Evolutionary conservation across 1,139 yeast genomes (phyloP), one percentile per base, ranked within the genome.

Genomic region (Entelexis paramagnoliae): DNA sequence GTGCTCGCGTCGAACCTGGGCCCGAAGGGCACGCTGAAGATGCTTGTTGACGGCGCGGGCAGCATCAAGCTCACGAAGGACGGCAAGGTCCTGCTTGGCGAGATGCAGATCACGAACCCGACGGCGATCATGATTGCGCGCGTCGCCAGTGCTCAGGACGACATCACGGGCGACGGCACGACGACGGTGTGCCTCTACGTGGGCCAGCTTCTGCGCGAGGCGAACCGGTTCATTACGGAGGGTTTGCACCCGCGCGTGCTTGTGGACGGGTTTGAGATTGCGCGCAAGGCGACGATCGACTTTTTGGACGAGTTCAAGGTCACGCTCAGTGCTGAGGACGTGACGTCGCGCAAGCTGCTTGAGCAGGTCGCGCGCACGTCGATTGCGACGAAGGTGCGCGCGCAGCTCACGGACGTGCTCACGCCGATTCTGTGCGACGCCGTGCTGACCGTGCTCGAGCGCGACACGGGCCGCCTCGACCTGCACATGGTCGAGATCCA

Each of bases 101-200:
- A 91, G 66, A 91, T 91, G 99, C 99, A 93, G 70, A 93, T 91
- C 67, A 97, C 91, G 68, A 91, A 91, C 60, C 99, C 99, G n/a
- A 93, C 99, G 2, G 99, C 99, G 0, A 95, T 91, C 35, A 85
- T 93, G 95, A 91, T 91, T 72, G 75, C 98, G 3, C 77, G 97
- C 59, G 98, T 97, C 11, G 99, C 99, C 51, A 81, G 96, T 47
- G 96, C 98, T 0, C 99, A 91, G 70, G 99, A 91, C 68, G 98
- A 91, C 67, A 88, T 93, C 66, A 86, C 98, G 14, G 99, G 99
- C 50, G 99, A 91, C 67, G 99, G 99, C 59, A 93, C 99, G 53
- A 91, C 98, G n/a, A 84, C 96, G 1, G 98, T 91, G 53, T 91
- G 91, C 51, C 75, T 94, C 59, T 76, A 89, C 53, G 98, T 91